Evolutionary conservation across 139 green algal species (phyloP), one percentile per base, ranked within the genome.

Genomic region (Pleodorina starrii): DNA sequence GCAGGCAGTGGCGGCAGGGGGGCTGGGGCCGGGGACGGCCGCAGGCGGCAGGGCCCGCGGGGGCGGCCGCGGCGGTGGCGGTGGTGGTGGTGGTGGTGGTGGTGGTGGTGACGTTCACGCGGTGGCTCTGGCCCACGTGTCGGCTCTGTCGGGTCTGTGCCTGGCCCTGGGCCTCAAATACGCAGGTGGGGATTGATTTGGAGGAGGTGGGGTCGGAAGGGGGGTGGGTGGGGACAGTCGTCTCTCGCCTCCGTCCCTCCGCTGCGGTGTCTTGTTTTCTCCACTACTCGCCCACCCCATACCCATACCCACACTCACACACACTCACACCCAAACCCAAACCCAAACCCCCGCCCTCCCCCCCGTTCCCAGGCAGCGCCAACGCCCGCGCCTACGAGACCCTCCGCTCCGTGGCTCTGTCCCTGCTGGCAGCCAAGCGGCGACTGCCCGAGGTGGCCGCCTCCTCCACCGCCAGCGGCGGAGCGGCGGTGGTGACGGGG

Each of bases 161-260:
- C 85, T 99, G 72, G 96, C 97, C 0, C 82, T 99, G 5, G 97
- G 97, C 23, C 92, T 99, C 44, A 94, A 94, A 16, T 98, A 95
- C 89, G 97, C 97, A 14, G 97, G 97, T 77, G 78, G 63, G 63
- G n/a, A n/a, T n/a, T n/a, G n/a, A n/a, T n/a, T n/a, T 57, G 11
- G 48, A 57, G 11, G 48, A 12, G 48, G 48, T 10, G 48, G 12
- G 48, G 48, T 10, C 11, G 48, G 11, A 57, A 57, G 48, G 48
- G 48, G 48, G 11, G 11, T 57, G 48, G 48, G 48, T 10, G 48
- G 11, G 10, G 48, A n/a, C n/a, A n/a, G n/a, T n/a, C n/a, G n/a
- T n/a, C n/a, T n/a, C n/a, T n/a, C n/a, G n/a, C n/a, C n/a, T n/a
- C n/a, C n/a, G n/a, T n/a, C n/a, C n/a, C n/a, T n/a, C n/a, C n/a